Percentiles rank a stretch among this genome's conserved stretches.
These are phyloP conservation scores for Xerocomus spinulosus DNA, from an alignment of 768 basidiomycete species.

Conservation along the genomic window DNA sequence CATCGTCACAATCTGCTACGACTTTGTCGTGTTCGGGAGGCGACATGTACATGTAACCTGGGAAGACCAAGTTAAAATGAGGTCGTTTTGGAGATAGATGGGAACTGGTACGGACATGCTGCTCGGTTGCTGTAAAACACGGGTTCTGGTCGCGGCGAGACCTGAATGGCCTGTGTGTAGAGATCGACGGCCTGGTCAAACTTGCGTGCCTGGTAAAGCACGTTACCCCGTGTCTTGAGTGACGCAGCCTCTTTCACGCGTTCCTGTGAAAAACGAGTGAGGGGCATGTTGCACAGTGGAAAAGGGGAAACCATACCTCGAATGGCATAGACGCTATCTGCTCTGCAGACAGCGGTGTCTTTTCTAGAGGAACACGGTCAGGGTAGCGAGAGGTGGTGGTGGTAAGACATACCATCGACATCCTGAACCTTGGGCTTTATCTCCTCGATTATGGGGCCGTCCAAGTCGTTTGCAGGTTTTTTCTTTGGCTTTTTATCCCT, in stretches of 20 bases:
- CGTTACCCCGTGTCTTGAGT: conserved; percentile 70
- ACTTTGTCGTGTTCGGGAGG: conserved; percentile 82
- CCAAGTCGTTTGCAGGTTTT: conserved; percentile 50
- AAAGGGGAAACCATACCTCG: conserved; percentile 42
- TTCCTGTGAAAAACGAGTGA: conserved; percentile 43
- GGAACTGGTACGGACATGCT: conserved; percentile 58
- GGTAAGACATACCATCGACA: conserved; percentile 28
- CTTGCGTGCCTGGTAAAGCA: conserved; percentile 59
- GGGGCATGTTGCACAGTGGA: background rate
- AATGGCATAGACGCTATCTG: conserved; percentile 53
- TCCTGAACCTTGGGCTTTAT: conserved; percentile 42
- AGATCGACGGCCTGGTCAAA: conserved; percentile 56
- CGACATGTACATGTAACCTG: conserved; percentile 88
- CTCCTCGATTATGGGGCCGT: conserved; percentile 83
- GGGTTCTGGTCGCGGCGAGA: conserved; percentile 76
- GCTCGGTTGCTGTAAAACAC: conserved; percentile 97
- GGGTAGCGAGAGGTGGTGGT: background rate
- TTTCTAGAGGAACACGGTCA: conserved; percentile 30
- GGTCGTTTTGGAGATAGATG: background rate
- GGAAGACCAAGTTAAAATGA: background rate
- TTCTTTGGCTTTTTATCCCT: conserved; percentile 49
- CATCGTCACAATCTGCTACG: conserved; percentile 84
- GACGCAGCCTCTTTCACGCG: conserved; percentile 55
- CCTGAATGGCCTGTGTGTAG: conserved; percentile 72
- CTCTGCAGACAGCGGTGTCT: conserved; percentile 44